Evolutionary conservation across 352 stramenopile species (phyloP).

Genomic region (Pythium chondricola): DNA sequence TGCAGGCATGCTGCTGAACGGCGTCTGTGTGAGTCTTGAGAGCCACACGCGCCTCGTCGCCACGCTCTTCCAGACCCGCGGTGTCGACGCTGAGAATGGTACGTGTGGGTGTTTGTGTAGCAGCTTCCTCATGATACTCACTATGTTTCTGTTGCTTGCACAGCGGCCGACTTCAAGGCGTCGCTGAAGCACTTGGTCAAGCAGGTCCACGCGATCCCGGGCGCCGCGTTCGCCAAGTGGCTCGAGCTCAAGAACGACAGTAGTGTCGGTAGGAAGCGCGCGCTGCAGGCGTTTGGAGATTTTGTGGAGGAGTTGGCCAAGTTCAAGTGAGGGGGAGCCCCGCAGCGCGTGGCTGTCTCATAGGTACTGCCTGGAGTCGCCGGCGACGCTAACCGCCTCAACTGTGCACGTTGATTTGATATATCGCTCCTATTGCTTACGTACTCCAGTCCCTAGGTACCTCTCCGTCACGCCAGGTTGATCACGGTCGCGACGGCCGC

Average conservation of each 20-base stretch:
- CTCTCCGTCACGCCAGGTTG: too few species aligned
- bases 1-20: conserved; percentile 61
- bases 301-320: conserved; percentile 69
- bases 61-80: conserved; percentile 60
- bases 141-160: conserved; percentile 11
- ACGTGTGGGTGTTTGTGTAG: conserved; percentile 11
- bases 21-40: conserved; percentile 58
- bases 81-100: conserved; percentile 35
- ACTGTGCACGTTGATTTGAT: too few species aligned
- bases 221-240: conserved; percentile 53
- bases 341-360: not conserved
- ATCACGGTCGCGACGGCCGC: too few species aligned
- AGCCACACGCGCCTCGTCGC: conserved; percentile 55
- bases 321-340: conserved; percentile 37
- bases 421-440: too few species aligned
- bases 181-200: conserved; percentile 67
- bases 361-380: too few species aligned
- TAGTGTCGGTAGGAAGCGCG: conserved; percentile 65
- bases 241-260: conserved; percentile 70
- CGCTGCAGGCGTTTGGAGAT: conserved; percentile 54
- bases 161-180: conserved; percentile 53
- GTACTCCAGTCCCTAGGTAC: too few species aligned
- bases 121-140: conserved; percentile 1
- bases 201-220: conserved; percentile 39
- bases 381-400: too few species aligned